phyloP scores from a whole-genome alignment of 1,284 basidiomycete genomes.

The Thecaphora thlaspeos region DNA sequence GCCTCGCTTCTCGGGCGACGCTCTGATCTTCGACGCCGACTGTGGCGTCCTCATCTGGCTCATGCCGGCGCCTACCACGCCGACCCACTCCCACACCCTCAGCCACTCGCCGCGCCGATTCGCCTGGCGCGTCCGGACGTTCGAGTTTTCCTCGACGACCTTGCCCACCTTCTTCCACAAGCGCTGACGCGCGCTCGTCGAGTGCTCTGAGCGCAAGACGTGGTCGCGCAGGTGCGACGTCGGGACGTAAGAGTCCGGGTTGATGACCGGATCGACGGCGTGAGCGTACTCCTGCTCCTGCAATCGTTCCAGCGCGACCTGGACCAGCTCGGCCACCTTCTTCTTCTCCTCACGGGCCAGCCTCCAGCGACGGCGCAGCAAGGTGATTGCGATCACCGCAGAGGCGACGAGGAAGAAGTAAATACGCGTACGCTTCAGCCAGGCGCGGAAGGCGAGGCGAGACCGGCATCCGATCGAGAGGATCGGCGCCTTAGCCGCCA shows the following conservation, averaged over 20 bases:
- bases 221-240: constrained; percentile 87
- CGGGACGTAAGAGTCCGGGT: constrained; percentile 77
- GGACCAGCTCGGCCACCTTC: constrained; percentile 29
- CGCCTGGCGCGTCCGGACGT: constrained; percentile 83
- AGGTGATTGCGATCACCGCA: constrained; percentile 1
- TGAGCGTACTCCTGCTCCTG: constrained; percentile 69
- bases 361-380: constrained; percentile 16
- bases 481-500: constrained; percentile 22
- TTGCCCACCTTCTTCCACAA: constrained; percentile 84
- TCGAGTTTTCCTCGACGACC: constrained; percentile 88
- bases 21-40: too few relatives aligned
- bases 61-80: constrained; percentile 11
- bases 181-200: constrained; percentile 67
- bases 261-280: constrained; percentile 76
- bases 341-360: constrained; percentile 8
- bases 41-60: too few relatives aligned
- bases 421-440: constrained; percentile 21
- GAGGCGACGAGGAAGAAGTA: constrained; percentile 16
- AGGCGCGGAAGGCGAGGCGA: constrained; percentile 23
- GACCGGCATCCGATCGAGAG: constrained; percentile 28
- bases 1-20: too few relatives aligned
- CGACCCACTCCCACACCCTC: constrained; percentile 64
- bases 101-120: constrained; percentile 75
- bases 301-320: constrained; percentile 32
- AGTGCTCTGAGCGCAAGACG: constrained; percentile 78